Evolutionary conservation across 805 yeast genomes (phyloP).

Genomic region (Candida andamanensis): DNA sequence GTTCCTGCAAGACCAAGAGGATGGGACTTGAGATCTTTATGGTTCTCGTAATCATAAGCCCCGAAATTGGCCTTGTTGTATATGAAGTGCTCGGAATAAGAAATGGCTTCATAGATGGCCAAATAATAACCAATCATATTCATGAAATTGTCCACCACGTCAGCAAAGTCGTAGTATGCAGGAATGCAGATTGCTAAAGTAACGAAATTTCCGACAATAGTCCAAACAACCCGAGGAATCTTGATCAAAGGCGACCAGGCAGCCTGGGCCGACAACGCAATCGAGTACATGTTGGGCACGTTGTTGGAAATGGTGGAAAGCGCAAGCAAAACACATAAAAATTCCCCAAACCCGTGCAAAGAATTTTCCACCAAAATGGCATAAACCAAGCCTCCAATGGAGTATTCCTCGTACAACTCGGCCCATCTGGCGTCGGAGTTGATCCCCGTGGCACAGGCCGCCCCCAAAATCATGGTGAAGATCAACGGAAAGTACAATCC

Average conservation of each 20-base stretch:
- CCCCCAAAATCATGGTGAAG: slow-evolving; percentile 76
- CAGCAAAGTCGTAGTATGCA: slow-evolving; percentile 68
- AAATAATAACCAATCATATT: slow-evolving; percentile 87
- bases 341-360: slow-evolving; percentile 83
- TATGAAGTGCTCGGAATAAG: slow-evolving; percentile 77
- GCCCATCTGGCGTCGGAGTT: slow-evolving; percentile 30
- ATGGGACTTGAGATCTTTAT: slow-evolving; percentile 50
- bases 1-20: slow-evolving; percentile 80
- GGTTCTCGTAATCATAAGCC: slow-evolving; percentile 60
- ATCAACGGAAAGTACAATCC: slow-evolving; percentile 68
- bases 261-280: slow-evolving; percentile 82
- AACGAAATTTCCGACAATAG: slow-evolving; percentile 65
- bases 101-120: slow-evolving; percentile 74
- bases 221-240: slow-evolving; percentile 83
- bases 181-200: slow-evolving; percentile 87
- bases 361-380: slow-evolving; percentile 74
- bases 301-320: slow-evolving; percentile 87
- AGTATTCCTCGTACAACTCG: slow-evolving; percentile 21
- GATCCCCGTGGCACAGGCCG: slow-evolving; percentile 75
- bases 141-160: slow-evolving; percentile 83
- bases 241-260: slow-evolving; percentile 68
- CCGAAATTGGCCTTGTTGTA: slow-evolving; percentile 57
- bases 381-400: slow-evolving; percentile 70
- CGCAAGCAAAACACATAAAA: slow-evolving; percentile 79
- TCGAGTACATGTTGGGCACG: slow-evolving; percentile 91